A percentile compares a stretch with the other conserved stretches of the same genome.
phyloP scores from a whole-genome alignment of 371 early-diverging fungal species.

The Mucor irregularis region DNA sequence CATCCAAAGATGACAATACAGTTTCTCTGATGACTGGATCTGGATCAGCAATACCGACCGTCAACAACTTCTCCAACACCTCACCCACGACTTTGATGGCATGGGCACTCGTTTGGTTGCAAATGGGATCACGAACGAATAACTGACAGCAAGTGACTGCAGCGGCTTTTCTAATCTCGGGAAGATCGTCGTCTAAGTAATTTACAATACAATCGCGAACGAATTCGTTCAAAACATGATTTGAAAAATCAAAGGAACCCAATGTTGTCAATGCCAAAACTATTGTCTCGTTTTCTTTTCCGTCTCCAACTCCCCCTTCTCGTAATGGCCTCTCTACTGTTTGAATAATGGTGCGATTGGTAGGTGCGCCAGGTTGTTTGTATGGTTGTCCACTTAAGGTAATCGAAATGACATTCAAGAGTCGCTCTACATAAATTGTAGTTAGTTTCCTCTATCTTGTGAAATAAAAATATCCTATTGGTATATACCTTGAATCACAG shows the following conservation, averaged over 20 bases:
- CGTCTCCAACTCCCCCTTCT: slow-evolving; percentile 43
- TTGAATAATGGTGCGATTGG: slow-evolving; percentile 38
- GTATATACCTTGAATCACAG: slow-evolving; percentile 84
- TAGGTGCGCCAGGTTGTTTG: slow-evolving; percentile 79
- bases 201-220: slow-evolving; percentile 84
- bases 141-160: slow-evolving; percentile 89
- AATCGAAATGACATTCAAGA: slow-evolving; percentile 87
- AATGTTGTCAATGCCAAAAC: slow-evolving; percentile 87
- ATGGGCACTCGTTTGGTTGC: slow-evolving; percentile 79
- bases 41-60: slow-evolving; percentile 90
- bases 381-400: slow-evolving; percentile 87
- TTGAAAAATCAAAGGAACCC: slow-evolving; percentile 85
- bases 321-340: slow-evolving; percentile 48
- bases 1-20: slow-evolving; percentile 78
- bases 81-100: slow-evolving; percentile 88
- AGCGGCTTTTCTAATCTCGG: slow-evolving; percentile 85
- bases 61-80: slow-evolving; percentile 84
- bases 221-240: slow-evolving; percentile 87
- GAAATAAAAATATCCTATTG: background rate
- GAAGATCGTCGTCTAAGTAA: slow-evolving; percentile 85
- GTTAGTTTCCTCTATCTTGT: background rate
- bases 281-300: slow-evolving; percentile 75
- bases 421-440: slow-evolving; percentile 60
- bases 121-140: slow-evolving; percentile 74
- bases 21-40: slow-evolving; percentile 82